Evolutionary conservation across 2,329 filamentous ascomycete species (phyloP), one percentile per base, ranked within the genome.

Genomic region (Stemphylium lycopersici): DNA sequence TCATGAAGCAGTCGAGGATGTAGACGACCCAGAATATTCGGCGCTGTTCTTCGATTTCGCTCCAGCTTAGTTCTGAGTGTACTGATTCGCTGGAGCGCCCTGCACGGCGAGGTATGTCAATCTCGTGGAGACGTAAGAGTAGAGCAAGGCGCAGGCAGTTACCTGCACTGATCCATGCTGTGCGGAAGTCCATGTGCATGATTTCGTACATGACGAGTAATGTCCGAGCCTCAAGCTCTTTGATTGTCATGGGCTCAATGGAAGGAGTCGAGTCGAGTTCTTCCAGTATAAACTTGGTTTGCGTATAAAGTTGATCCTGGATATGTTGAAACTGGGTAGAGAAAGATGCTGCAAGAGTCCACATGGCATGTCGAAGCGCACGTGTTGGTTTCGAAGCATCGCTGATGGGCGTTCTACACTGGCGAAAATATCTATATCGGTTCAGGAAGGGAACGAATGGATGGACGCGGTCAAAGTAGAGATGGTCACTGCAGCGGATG

Each of bases 251-350:
- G 29, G 16, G 33, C 4, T 43, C 41, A 20, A 29, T 16, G 10
- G 32, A 18, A 13, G 33, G 41, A 8, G 15, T 18, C 11, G 15
- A 11, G 6, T 43, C 41, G 2, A 43, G 41, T 15, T 26, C 33
- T 4, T 43, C 41, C 7, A 43, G 20, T 29, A 43, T 43, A 20
- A 32, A 29, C 1, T 18, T 15, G 20, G 41, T 43, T n/a, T 32
- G 31, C 4, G 29, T 13, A 13, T 43, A 43, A 18, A 43, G 16
- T 6, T 43, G 15, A 16, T 43, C 41, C n/a, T 43, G 41, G 16
- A 43, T 43, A 15, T 43, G 31, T 34, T 43, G 41, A n/a, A 43
- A 43, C 20, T 43, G 41, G 16, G 15, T 43, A 12, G 41, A 43
- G 4, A 29, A 32, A 4, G 41, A 43, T 4, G 26, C 41, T 5